phyloP scores from a whole-genome alignment of 129 eudicot genomes.

The Cynara cardunculus region DNA sequence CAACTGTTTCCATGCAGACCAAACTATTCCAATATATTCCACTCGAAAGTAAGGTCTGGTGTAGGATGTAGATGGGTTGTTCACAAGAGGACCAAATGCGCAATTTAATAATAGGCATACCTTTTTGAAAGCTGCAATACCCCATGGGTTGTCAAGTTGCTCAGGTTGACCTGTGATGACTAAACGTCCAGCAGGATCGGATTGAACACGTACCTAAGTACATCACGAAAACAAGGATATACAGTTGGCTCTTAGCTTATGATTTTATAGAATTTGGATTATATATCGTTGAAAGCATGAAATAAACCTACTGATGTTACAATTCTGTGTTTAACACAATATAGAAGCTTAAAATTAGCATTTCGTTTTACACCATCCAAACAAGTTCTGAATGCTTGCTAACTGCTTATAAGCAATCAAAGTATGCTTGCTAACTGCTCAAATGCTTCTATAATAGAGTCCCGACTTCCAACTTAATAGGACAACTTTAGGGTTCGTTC shows the following conservation, averaged over 20 bases:
- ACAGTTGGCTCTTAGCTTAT: not conserved
- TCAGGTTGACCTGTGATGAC: conserved; percentile 97
- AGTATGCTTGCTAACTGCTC: not conserved
- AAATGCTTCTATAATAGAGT: not conserved
- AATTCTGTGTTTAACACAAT: not conserved
- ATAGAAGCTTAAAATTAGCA: not conserved
- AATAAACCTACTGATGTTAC: not conserved
- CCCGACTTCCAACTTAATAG: not conserved
- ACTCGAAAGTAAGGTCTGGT: not conserved
- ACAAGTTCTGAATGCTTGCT: not conserved
- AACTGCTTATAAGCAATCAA: not conserved
- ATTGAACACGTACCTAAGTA: conserved; percentile 76
- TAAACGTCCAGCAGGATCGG: conserved; percentile 86
- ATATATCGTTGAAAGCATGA: not conserved
- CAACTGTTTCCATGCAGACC: too few species aligned
- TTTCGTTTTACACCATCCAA: not conserved
- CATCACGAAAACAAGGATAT: conserved; percentile 13
- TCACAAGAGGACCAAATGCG: not conserved
- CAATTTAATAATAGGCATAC: conserved; percentile 18
- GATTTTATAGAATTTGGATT: not conserved
- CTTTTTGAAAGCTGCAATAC: conserved; percentile 84
- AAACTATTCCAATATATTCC: not conserved
- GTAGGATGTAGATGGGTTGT: too few species aligned
- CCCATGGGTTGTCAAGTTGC: conserved; percentile 97
- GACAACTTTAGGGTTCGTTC: not conserved